Conservation (phyloP, 2,329 filamentous ascomycete genomes). For the Microcyclosporella mali region DNA sequence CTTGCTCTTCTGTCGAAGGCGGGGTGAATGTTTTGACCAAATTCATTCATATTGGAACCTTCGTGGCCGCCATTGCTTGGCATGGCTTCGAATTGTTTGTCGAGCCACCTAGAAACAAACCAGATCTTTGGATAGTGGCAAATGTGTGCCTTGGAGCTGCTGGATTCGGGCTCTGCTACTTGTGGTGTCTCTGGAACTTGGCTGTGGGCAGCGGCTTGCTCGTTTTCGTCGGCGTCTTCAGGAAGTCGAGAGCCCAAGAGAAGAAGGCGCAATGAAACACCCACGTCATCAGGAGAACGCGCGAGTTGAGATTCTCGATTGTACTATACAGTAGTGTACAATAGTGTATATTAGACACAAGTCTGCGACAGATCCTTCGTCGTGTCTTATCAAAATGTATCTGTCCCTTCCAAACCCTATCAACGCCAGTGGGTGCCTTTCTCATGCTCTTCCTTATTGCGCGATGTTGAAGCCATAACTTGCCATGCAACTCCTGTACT, state of each 20-base stretch:
- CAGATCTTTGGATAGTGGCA: slow-evolving; percentile 87
- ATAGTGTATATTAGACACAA: slow-evolving; percentile 2
- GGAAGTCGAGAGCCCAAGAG: slow-evolving; percentile 22
- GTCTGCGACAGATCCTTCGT: background rate
- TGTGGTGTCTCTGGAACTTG: slow-evolving; percentile 79
- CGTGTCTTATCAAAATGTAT: background rate
- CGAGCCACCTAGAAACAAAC: slow-evolving; percentile 65
- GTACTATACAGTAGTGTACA: slow-evolving; percentile 8
- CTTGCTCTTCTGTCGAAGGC: slow-evolving; percentile 12
- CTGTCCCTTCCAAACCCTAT: background rate
- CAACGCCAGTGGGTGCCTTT: background rate
- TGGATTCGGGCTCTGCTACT: slow-evolving; percentile 79
- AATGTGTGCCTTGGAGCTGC: slow-evolving; percentile 82
- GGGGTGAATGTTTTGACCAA: slow-evolving; percentile 39
- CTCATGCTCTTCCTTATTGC: slow-evolving; percentile 5
- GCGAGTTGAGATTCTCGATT: background rate
- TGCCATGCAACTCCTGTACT: slow-evolving; percentile 88
- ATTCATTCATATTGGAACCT: slow-evolving; percentile 69
- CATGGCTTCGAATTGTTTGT: slow-evolving; percentile 68
- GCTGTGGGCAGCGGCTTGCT: slow-evolving; percentile 47
- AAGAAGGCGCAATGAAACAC: slow-evolving; percentile 36
- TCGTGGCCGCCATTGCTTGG: slow-evolving; percentile 71
- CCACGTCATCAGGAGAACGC: background rate
- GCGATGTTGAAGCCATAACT: slow-evolving; percentile 75
- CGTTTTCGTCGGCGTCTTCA: slow-evolving; percentile 8